Base-by-base conservation (phyloP, 495 filamentous ascomycete species). In the Pyrenula massariospora region DNA sequence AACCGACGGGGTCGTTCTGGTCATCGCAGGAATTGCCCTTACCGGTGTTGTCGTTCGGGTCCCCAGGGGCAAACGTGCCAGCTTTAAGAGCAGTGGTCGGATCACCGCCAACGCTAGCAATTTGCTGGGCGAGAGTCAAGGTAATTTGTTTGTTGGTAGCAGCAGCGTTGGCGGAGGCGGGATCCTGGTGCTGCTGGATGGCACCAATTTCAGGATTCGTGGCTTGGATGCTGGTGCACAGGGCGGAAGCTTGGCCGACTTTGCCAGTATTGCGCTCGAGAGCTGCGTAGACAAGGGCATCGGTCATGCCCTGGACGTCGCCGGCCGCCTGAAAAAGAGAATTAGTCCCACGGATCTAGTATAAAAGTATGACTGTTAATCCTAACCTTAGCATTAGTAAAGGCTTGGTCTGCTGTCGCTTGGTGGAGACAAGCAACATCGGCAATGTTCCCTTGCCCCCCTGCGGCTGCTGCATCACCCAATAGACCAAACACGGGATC, bases 201-300 rank as follows among this genome's bases (percentile, higher is more conserved):
- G 75, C 77, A 10, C 73, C 74, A 55, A 88, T 86, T 70, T 88
- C 84, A 47, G 83, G 79, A 70, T 88, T 89, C 64, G 77, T 75
- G 21, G 83, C 81, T 19, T 77, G 77, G 63, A 84, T 68, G 55
- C 73, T 74, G 19, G 56, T 68, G 70, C 83, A 86, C 54, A 69
- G 60, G 11, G 68, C 75, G 53, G 74, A 79, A 3, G 72, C 74
- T 31, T 73, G 64, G 24, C 82, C 83, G 56, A 86, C 81, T 12
- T 59, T 59, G 10, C 67, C 72, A 12, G 83, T 85, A 68, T 86
- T 86, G 50, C 82, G 74, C 69, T 86, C 83, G 19, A 86, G 69
- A 55, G 79, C 77, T 54, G 79, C 77, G 68, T 76, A 86, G 54
- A 84, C 69, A 57, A 86, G 70, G 49, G 83, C 83, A 55, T 75